Percentiles rank a stretch among this genome's conserved stretches.
phyloP scores from a whole-genome alignment of 2,329 filamentous ascomycete genomes.

The Aspergillus intermedius region DNA sequence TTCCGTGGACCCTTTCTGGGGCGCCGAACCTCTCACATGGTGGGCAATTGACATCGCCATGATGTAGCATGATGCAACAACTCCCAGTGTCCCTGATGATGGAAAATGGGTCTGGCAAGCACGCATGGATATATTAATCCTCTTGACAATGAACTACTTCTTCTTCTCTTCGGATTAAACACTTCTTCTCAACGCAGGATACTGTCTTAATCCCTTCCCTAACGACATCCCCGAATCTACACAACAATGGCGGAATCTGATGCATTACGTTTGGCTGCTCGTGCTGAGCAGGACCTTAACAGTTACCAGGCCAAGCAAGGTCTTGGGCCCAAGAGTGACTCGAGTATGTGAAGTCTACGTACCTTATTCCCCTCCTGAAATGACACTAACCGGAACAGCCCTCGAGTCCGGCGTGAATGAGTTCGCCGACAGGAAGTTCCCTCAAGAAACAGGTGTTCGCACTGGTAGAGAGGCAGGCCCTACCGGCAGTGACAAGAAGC shows the following conservation, averaged over 20 bases:
- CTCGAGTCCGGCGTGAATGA: conserved; percentile 38
- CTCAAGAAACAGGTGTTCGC: conserved; percentile 26
- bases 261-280: conserved; percentile 20
- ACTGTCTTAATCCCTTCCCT: neutral
- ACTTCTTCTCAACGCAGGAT: neutral
- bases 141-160: neutral
- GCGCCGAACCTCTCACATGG: neutral
- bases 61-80: conserved; percentile 30
- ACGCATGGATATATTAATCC: neutral
- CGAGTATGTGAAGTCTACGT: conserved; percentile 24
- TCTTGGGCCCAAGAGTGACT: conserved; percentile 32
- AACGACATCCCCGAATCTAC: neutral
- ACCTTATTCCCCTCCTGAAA: neutral
- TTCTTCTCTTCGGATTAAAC: neutral
- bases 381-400: conserved; percentile 2
- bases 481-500: conserved; percentile 32
- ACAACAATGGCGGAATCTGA: conserved; percentile 18
- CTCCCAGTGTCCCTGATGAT: neutral
- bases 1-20: neutral
- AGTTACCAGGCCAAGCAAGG: conserved; percentile 35
- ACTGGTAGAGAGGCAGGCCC: conserved; percentile 30
- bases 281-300: conserved; percentile 37
- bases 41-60: conserved; percentile 24
- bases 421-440: conserved; percentile 33
- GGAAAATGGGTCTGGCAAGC: neutral